A percentile compares a stretch with the other conserved stretches of the same genome.
Evolutionary conservation across 768 basidiomycete genomes (phyloP).

Genomic region (Cystobasidium tubakii): DNA sequence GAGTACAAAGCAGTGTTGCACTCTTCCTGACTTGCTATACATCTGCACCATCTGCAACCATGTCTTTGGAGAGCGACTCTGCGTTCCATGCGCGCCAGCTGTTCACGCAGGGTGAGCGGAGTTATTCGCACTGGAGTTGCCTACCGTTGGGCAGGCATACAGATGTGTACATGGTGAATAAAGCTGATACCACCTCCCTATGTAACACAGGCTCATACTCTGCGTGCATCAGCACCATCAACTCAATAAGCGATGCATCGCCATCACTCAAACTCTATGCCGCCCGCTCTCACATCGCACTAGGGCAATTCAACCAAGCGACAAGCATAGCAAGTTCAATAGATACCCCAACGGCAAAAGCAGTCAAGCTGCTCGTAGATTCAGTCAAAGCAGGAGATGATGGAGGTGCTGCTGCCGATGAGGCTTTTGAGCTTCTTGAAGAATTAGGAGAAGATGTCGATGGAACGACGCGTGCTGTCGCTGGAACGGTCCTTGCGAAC

Average conservation of each 20-base stretch:
- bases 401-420: constrained; percentile 46
- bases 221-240: constrained; percentile 33
- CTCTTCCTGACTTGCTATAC: no score
- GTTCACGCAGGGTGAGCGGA: constrained; percentile 20
- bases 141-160: no score
- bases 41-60: neutral
- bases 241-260: neutral
- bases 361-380: constrained; percentile 47
- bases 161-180: neutral
- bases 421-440: constrained; percentile 48
- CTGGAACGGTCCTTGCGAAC: constrained; percentile 49
- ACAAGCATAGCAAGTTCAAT: neutral
- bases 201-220: constrained; percentile 32
- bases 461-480: constrained; percentile 47
- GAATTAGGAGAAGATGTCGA: constrained; percentile 46
- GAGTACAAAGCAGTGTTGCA: no score
- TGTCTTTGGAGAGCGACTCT: constrained; percentile 27
- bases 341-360: constrained; percentile 34
- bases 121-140: no score
- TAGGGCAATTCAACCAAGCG: constrained; percentile 35
- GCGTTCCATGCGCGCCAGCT: constrained; percentile 35
- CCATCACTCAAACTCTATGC: constrained; percentile 45
- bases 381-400: constrained; percentile 48
- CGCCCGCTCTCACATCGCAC: constrained; percentile 48
- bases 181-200: no score